Evolutionary conservation across 192 early-diverging fungal genomes (phyloP).

Genomic region (Gonapodya prolifera): DNA sequence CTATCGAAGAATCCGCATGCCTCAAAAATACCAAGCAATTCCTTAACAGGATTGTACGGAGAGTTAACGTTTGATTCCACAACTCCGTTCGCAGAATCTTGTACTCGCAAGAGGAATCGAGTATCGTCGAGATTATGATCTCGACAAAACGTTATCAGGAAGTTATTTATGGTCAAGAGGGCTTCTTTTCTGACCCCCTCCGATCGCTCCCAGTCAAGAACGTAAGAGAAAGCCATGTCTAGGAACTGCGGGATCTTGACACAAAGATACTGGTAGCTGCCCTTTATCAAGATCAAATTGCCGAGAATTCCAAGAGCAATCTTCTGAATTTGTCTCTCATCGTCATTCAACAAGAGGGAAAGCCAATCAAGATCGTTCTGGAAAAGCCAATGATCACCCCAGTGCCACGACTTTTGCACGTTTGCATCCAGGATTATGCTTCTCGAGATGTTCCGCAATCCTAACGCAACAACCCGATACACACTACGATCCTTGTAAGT

Average conservation of each 20-base stretch:
- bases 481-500: constrained; percentile 20
- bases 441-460: constrained; percentile 16
- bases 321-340: constrained; percentile 20
- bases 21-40: neutral
- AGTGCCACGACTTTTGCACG: constrained; percentile 7
- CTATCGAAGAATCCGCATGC: constrained; percentile 25
- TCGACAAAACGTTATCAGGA: constrained; percentile 19
- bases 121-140: constrained; percentile 8
- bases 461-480: constrained; percentile 13
- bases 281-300: constrained; percentile 19
- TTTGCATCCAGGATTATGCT: constrained; percentile 9
- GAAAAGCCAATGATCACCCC: constrained; percentile 27
- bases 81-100: constrained; percentile 5
- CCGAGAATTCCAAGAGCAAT: constrained; percentile 23
- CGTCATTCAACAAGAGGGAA: constrained; percentile 18
- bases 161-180: constrained; percentile 21
- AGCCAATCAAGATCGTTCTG: constrained; percentile 25
- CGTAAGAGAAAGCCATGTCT: constrained; percentile 18
- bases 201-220: constrained; percentile 11
- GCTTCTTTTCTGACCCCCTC: constrained; percentile 21
- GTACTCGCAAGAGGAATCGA: constrained; percentile 3
- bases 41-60: neutral
- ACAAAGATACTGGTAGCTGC: constrained; percentile 14
- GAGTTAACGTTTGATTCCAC: neutral
- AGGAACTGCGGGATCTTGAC: constrained; percentile 21